Evolutionary conservation across 2,329 filamentous ascomycete genomes (phyloP).

Genomic region (Talaromyces amestolkiae): DNA sequence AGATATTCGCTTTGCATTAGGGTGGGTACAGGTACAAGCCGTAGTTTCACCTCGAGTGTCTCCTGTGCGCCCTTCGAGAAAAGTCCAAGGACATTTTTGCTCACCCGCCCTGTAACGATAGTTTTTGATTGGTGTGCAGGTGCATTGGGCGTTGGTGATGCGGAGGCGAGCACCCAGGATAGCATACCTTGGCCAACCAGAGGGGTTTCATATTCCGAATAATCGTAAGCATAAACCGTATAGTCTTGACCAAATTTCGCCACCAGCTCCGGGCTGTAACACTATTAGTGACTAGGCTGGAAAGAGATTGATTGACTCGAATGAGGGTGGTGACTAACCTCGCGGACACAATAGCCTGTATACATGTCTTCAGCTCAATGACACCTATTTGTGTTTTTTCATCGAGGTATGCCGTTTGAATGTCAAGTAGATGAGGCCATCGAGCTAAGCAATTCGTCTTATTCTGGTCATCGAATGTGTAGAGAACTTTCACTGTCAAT

Average conservation of each 20-base stretch:
- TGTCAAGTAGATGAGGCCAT: conserved; percentile 72
- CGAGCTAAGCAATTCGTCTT: conserved; percentile 87
- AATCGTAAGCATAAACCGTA: conserved; percentile 96
- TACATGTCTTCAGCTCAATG: conserved; percentile 80
- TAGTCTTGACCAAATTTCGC: conserved; percentile 75
- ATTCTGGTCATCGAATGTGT: conserved; percentile 87
- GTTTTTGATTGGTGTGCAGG: conserved; percentile 62
- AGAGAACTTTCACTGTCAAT: conserved; percentile 82
- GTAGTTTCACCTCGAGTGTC: conserved; percentile 89
- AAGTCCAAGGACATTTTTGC: conserved; percentile 77
- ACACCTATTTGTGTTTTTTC: conserved; percentile 79
- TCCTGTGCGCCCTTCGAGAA: conserved; percentile 79
- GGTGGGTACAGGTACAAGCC: conserved; percentile 73
- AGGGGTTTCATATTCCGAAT: conserved; percentile 89
- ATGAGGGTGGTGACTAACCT: conserved; percentile 44
- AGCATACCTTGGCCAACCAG: conserved; percentile 94
- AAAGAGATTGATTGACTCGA: not conserved
- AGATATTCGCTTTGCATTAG: conserved; percentile 60
- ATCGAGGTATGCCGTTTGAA: conserved; percentile 78
- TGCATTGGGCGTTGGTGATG: conserved; percentile 55
- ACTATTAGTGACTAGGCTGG: not conserved
- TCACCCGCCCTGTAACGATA: conserved; percentile 81
- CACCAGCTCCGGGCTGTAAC: conserved; percentile 77
- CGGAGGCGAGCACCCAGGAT: conserved; percentile 71
- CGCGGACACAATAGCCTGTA: conserved; percentile 72